Percentiles rank a stretch among this genome's conserved stretches.
phyloP scores from a whole-genome alignment of 768 basidiomycete genomes.

The Flagelloscypha sp. region DNA sequence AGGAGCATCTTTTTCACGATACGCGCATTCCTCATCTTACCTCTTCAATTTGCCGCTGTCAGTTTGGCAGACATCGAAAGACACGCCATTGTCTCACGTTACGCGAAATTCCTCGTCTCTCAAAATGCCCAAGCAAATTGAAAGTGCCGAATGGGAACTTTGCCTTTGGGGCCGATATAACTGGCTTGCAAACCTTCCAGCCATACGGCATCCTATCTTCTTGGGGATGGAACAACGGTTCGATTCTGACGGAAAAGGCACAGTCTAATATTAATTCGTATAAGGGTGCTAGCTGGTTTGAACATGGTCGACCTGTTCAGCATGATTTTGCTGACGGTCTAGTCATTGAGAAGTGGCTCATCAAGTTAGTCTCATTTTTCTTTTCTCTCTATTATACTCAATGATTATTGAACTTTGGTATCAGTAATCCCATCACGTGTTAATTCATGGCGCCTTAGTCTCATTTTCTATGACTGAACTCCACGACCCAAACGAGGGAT shows the following conservation, averaged over 20 bases:
- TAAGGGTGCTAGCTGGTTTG: conserved; percentile 40
- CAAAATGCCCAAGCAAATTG: conserved; percentile 48
- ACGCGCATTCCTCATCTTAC: too few relatives aligned
- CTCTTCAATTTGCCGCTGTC: too few relatives aligned
- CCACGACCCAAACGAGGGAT: conserved; percentile 38
- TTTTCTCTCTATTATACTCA: conserved; percentile 50
- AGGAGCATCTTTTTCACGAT: too few relatives aligned
- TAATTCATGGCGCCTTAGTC: conserved; percentile 26
- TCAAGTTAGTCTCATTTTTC: too few relatives aligned
- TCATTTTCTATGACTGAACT: conserved; percentile 26
- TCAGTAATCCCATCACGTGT: conserved; percentile 19
- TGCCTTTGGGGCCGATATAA: conserved; percentile 51
- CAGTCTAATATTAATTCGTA: conserved; percentile 37
- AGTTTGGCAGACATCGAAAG: conserved; percentile 28
- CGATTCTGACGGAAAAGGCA: conserved; percentile 35
- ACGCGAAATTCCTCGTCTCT: conserved; percentile 37
- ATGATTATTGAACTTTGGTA: conserved; percentile 41
- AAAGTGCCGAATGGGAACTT: conserved; percentile 60
- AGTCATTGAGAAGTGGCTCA: conserved; percentile 46
- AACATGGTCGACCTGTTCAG: conserved; percentile 40
- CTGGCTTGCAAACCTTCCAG: conserved; percentile 49
- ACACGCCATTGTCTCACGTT: conserved; percentile 34
- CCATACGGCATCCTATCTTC: conserved; percentile 49
- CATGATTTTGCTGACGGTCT: conserved; percentile 43
- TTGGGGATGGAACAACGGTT: conserved; percentile 59